Evolutionary conservation across 345 rosid genomes (phyloP), one percentile per base, ranked within the genome.

Genomic region (Lepidium didymum): DNA sequence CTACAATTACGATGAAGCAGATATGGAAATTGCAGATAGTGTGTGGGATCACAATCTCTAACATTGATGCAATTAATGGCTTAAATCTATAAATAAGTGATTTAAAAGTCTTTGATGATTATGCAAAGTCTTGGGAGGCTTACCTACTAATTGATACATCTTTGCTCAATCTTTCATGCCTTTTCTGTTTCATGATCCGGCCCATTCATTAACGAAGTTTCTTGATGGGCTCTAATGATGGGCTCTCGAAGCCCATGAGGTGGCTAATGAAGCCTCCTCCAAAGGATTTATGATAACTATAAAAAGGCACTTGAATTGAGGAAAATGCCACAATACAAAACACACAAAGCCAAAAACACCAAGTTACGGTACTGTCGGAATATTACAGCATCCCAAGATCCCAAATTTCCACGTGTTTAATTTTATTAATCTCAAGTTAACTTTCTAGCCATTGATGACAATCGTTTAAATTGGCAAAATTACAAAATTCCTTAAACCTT

Each of bases 341-440:
- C 38, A 58, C 10, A 47, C 21, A 49, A 31, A 53, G 43, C 62
- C 57, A 64, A 72, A 45, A 72, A 56, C 18, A 49, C 21, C 51
- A 45, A 72, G 52, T 72, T 64, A 64, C 76, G 33, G 49, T 47
- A 47, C 43, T 72, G 70, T 64, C 70, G 64, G 58, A 64, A 64
- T 63, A 55, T 55, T 56, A 55, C 76, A 72, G 51, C 57, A 64
- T 72, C 18, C 52, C 64, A 44, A 57, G 51, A 57, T 68, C 47
- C 29, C 23, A 59, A 0, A 58, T 69, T 47, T 15, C 53, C 67
- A 69, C 67, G 67, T 69, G 35, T 33, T 19, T 18, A 49, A 23
- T 1, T 10, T 15, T 10, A 51, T 2, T 68, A 10, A 19, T 60
- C 13, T 33, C 8, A 41, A 29, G 14, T 6, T 16, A 29, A 29